Evolutionary conservation across 202 grass and related monocot species (phyloP).

Genomic region (Panicum hallii): DNA sequence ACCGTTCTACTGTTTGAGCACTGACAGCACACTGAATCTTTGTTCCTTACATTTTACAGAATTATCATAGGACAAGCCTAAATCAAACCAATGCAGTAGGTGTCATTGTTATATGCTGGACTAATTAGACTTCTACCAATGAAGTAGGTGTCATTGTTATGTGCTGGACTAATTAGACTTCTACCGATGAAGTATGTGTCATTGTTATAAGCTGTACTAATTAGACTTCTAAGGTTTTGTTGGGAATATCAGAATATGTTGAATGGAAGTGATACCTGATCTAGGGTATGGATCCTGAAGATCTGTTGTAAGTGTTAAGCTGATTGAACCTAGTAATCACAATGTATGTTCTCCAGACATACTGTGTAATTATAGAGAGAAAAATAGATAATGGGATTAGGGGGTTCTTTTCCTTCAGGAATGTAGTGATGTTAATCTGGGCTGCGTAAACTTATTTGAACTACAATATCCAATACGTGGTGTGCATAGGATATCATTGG

Average conservation of each 20-base stretch:
- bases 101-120: background rate
- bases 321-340: background rate
- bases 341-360: background rate
- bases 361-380: background rate
- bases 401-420: conserved; percentile 19
- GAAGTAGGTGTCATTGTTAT: no score
- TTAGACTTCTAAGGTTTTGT: background rate
- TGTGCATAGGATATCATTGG: background rate
- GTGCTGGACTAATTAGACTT: background rate
- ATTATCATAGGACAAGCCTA: background rate
- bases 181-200: background rate
- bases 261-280: background rate
- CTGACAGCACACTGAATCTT: background rate
- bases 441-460: background rate
- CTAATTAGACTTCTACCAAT: background rate
- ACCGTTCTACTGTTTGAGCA: conserved; percentile 26
- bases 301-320: background rate
- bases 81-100: background rate
- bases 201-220: no score
- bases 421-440: conserved; percentile 5
- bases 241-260: background rate
- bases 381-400: conserved; percentile 5
- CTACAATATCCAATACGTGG: background rate
- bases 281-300: background rate
- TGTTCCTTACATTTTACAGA: background rate